A percentile compares a stretch with the other conserved stretches of the same genome.
These are phyloP conservation scores for Ophiocordyceps sinensis DNA, from an alignment of 2,329 filamentous ascomycete species.

Conservation along the genomic window DNA sequence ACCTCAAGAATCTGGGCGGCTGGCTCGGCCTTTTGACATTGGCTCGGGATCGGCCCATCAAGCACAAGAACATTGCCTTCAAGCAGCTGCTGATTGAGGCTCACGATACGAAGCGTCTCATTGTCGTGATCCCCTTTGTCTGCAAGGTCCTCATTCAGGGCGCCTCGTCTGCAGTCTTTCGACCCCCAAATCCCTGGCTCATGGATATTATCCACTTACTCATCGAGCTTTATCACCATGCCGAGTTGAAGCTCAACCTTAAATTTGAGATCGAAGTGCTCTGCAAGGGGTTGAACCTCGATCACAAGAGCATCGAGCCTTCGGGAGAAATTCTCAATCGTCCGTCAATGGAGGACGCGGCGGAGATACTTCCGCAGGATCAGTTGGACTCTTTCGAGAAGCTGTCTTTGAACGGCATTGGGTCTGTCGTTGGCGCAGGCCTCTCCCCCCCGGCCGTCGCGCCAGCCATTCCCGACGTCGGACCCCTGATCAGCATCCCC, in stretches of 20 bases:
- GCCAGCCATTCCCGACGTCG: conserved; percentile 71
- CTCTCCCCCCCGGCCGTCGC: conserved; percentile 67
- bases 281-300: conserved; percentile 82
- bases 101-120: conserved; percentile 78
- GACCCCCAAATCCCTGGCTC: conserved; percentile 89
- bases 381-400: conserved; percentile 71
- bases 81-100: conserved; percentile 90
- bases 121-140: conserved; percentile 91
- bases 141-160: conserved; percentile 90
- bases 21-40: conserved; percentile 93
- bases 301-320: conserved; percentile 82
- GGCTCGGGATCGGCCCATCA: conserved; percentile 87
- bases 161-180: conserved; percentile 73
- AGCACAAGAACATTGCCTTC: conserved; percentile 93
- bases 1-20: conserved; percentile 82
- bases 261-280: conserved; percentile 98
- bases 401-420: conserved; percentile 61
- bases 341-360: conserved; percentile 45
- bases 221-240: conserved; percentile 85
- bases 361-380: conserved; percentile 48
- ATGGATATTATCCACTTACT: conserved; percentile 90
- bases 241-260: conserved; percentile 86
- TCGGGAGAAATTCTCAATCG: conserved; percentile 75
- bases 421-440: conserved; percentile 51
- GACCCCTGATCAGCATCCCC: conserved; percentile 65